Base-by-base conservation (phyloP, 2,329 filamentous ascomycete genomes). In the Geosmithia putterillii region DNA sequence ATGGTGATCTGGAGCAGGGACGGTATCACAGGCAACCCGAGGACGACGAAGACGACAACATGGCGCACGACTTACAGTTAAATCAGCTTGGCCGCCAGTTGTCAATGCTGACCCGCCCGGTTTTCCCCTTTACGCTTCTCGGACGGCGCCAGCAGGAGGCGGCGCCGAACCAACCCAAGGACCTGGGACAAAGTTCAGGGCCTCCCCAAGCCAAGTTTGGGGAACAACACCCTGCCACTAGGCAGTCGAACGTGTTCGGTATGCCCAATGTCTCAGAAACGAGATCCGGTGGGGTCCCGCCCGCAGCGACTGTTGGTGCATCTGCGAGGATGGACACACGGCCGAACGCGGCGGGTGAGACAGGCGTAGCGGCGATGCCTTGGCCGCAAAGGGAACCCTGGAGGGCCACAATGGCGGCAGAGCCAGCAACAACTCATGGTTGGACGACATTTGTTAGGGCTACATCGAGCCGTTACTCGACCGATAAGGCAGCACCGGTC, bases 1-100 rank as follows among this genome's bases (percentile, higher is more conserved):
- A 47, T 14, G 50, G 45, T 21, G 49, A 47, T 35, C 38, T 46
- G 9, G 39, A 48, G 15, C 34, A 48, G 14, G 47, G 38, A 15
- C 20, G 19, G 7, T 42, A 43, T 20, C 32, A 43, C 6, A 25
- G 6, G 10, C 10, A 12, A 32, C 28, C 28, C 10, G 28, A 32
- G 28, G 6, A 32, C 15, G 28, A 32, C 28, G 15, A 32, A 32
- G 28, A 32, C 10, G 3, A 6, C 28, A 12, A 32, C 28, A n/a
- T n/a, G n/a, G n/a, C n/a, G n/a, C n/a, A n/a, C n/a, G n/a, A n/a
- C n/a, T n/a, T n/a, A n/a, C n/a, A n/a, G n/a, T n/a, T n/a, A 22
- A 39, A 21, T 14, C 3, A 10, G 10, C 6, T 21, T 9, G 37
- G 37, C 37, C 18, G 37, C 18, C 20, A n/a, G n/a, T n/a, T 39